Evolutionary conservation across 805 yeast genomes (phyloP), one percentile per base, ranked within the genome.

Genomic region (Nakazawaea ishiwadae): DNA sequence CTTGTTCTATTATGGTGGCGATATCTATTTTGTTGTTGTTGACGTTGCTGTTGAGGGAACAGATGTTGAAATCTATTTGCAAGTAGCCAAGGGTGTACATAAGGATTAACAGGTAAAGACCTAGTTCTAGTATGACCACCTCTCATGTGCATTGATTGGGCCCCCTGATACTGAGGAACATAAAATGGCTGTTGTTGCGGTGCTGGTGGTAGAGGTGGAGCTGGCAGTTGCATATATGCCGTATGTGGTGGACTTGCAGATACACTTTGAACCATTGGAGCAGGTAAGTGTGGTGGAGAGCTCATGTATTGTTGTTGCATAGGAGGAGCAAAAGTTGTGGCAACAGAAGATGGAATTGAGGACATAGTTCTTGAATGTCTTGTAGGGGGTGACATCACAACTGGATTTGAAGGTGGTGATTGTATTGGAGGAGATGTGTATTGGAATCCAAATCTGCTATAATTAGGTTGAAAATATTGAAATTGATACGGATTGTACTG

Each of bases 81-180:
- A 4, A 40, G 15, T 15, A 35, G 10, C 40, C 40, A 40, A 10
- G 39, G 38, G 11, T 36, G 30, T 15, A 19, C 8, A 17, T 36
- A 35, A 4, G 28, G 40, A 18, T 40, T 40, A 8, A 35, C 27
- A 11, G 44, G 44, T 27, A 41, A 19, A 6, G 44, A 41, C 17
- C 37, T 36, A 17, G 44, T 24, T 31, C 44, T 31, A 12, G 7
- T 17, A 30, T 40, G 44, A 5, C 21, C 37, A 18, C 8, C 19
- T 30, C 33, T 16, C 19, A 5, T 18, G 5, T 7, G 4, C 26
- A 33, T 21, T 21, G 17, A 27, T 19, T 5, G 39, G 10, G 7
- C 19, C 20, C 27, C 31, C 11, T 35, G 39, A 28, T 37, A 34
- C 7, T 28, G 26, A 3, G 28, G 39, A 5, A 28, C 34, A 18